Percentiles rank a stretch among this genome's conserved stretches.
phyloP scores from a whole-genome alignment of 306 rosid genomes.

The Delonix regia region DNA sequence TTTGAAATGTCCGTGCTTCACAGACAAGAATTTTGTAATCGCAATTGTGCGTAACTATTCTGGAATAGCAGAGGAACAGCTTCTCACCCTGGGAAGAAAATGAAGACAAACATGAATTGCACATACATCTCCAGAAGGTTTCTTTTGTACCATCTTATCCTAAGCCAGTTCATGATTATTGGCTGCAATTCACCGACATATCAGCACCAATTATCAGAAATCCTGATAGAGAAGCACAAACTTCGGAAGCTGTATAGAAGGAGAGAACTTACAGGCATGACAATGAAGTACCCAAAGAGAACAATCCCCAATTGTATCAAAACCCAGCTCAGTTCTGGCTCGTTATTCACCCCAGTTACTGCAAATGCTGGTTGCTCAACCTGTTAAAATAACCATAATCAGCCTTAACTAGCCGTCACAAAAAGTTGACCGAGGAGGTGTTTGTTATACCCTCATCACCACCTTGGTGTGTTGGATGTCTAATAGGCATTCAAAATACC shows the following conservation, averaged over 20 bases:
- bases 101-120: constrained; percentile 93
- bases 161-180: constrained; percentile 80
- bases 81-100: constrained; percentile 84
- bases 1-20: neutral
- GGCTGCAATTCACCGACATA: constrained; percentile 60
- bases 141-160: constrained; percentile 89
- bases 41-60: neutral
- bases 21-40: neutral
- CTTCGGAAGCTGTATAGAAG: neutral
- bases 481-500: no score
- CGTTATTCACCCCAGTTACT: constrained; percentile 74
- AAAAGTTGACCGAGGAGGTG: neutral
- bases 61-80: constrained; percentile 2
- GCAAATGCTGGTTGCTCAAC: constrained; percentile 76
- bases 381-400: constrained; percentile 36
- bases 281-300: constrained; percentile 67
- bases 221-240: neutral
- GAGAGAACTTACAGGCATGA: constrained; percentile 66
- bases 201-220: neutral
- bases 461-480: no score
- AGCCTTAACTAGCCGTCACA: constrained; percentile 8
- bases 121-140: constrained; percentile 73
- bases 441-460: neutral
- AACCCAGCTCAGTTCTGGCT: constrained; percentile 52
- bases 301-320: constrained; percentile 63